Conservation (phyloP, 2,329 filamentous ascomycete genomes). For the Capronia americana region DNA sequence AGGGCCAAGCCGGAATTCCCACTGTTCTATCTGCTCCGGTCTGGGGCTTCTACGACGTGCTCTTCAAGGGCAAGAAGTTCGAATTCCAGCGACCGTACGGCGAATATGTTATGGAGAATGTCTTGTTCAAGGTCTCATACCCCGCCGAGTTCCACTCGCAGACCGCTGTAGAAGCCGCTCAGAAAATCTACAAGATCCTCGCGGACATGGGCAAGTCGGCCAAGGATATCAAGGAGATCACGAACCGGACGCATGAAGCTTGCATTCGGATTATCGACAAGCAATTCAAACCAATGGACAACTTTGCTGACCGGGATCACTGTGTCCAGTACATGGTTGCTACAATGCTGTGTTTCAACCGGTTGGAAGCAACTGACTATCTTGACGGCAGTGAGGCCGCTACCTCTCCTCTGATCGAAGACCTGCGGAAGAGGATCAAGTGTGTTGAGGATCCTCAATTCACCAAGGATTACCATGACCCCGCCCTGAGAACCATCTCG, state of each 20-base stretch:
- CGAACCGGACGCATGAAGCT: conserved; percentile 96
- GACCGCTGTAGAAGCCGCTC: conserved; percentile 92
- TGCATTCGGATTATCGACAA: conserved; percentile 99
- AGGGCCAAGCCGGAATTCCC: conserved; percentile 87
- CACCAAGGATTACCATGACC: conserved; percentile 95
- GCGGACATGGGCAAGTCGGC: conserved; percentile 86
- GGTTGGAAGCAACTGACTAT: conserved; percentile 92
- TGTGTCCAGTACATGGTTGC: conserved; percentile 99
- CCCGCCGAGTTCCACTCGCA: conserved; percentile 79
- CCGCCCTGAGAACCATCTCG: conserved; percentile 90
- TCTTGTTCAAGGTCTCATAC: conserved; percentile 99
- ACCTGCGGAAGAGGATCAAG: conserved; percentile 88
- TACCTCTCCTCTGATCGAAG: conserved; percentile 85
- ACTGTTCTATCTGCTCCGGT: conserved; percentile 90
- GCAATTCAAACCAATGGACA: conserved; percentile 99
- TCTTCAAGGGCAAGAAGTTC: conserved; percentile 96
- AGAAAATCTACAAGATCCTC: conserved; percentile 84
- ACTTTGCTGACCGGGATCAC: conserved; percentile 99
- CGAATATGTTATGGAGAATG: conserved; percentile 99
- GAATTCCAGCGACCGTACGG: conserved; percentile 95
- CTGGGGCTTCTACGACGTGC: conserved; percentile 99
- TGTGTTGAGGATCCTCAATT: conserved; percentile 97
- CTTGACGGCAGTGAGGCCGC: conserved; percentile 90
- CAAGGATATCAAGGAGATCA: conserved; percentile 89
- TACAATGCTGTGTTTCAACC: conserved; percentile 94